Conservation (phyloP, 345 rosid species). For the Jatropha curcas region DNA sequence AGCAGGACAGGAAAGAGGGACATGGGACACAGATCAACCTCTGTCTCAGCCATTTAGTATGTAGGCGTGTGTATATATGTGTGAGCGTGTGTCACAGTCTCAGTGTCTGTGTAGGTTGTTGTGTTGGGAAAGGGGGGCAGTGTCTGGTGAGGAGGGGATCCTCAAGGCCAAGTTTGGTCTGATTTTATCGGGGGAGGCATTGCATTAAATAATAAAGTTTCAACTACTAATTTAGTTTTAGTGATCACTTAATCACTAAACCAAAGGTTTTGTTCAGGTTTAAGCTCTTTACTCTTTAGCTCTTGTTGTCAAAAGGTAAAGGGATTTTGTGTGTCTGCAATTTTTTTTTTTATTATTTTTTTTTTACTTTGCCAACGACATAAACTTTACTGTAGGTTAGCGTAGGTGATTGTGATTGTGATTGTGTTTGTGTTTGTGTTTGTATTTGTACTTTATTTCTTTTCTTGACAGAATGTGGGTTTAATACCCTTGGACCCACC, state of each 20-base stretch:
- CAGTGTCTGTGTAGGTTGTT: conserved; percentile 11
- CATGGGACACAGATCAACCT: conserved; percentile 43
- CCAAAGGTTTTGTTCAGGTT: not conserved
- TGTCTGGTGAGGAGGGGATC: conserved; percentile 26
- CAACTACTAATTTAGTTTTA: not conserved
- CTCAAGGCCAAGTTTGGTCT: conserved; percentile 26
- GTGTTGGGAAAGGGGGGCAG: conserved; percentile 36
- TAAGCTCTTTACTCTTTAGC: no score
- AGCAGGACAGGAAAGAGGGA: conserved; percentile 16
- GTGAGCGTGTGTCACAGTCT: conserved; percentile 18
- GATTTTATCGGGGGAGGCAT: conserved; percentile 22
- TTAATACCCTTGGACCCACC: conserved; percentile 4
- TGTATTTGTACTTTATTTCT: not conserved
- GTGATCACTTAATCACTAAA: not conserved
- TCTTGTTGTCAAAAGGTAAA: no score
- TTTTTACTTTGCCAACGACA: no score
- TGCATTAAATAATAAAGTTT: not conserved
- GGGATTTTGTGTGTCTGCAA: no score
- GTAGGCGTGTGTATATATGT: conserved; percentile 1
- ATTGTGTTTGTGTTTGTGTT: no score
- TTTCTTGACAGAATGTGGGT: not conserved
- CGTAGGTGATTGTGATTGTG: no score
- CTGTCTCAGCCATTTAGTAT: conserved; percentile 24
- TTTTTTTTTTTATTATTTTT: no score
- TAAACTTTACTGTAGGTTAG: no score